These are phyloP conservation scores for Coemansia sp. DNA, from an alignment of 192 early-diverging fungal species.

Conservation along the genomic window DNA sequence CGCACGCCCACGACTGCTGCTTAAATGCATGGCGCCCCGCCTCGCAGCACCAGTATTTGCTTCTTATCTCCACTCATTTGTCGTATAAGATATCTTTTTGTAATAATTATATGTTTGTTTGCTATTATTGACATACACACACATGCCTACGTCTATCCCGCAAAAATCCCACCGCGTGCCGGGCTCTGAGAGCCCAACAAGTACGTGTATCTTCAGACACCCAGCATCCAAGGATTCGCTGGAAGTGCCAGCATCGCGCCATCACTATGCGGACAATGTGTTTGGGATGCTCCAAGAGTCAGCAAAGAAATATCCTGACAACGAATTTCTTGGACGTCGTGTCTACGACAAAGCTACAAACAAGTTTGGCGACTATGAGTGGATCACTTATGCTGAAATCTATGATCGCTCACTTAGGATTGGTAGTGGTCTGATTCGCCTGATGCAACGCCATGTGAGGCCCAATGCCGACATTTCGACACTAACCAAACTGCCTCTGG, in stretches of 20 bases:
- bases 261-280: constrained; percentile 36
- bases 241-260: constrained; percentile 15
- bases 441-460: constrained; percentile 57
- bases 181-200: constrained; percentile 45
- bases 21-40: no score
- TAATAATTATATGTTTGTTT: no score
- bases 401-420: constrained; percentile 61
- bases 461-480: constrained; percentile 30
- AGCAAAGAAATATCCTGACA: constrained; percentile 55
- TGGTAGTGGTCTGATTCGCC: constrained; percentile 68
- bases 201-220: constrained; percentile 49
- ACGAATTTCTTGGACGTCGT: constrained; percentile 67
- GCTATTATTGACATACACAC: no score
- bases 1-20: no score
- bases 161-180: constrained; percentile 53
- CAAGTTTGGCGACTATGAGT: constrained; percentile 65
- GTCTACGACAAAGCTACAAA: constrained; percentile 59
- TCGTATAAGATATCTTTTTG: no score
- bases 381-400: constrained; percentile 69
- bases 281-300: constrained; percentile 52
- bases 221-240: constrained; percentile 39
- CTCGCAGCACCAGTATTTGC: no score
- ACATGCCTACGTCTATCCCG: constrained; percentile 18
- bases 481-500: constrained; percentile 54
- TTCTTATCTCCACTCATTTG: no score